Conservation (phyloP, 2,329 filamentous ascomycete genomes). For the Fonsecaea multimorphosa region DNA sequence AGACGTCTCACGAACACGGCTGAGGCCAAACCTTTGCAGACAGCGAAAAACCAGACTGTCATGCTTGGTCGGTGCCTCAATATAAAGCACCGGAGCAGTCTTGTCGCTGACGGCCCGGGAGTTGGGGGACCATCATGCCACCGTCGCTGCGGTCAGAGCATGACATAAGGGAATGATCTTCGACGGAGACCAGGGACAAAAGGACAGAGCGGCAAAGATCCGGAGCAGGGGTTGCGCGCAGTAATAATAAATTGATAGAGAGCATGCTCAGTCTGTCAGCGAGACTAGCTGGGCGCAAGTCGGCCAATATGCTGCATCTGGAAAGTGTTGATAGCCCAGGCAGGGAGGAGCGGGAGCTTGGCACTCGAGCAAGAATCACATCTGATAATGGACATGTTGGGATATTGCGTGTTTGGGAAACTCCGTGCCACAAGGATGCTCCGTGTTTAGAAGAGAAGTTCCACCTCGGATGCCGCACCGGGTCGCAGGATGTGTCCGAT, state of each 20-base stretch:
- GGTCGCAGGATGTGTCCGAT: background rate
- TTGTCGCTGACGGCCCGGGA: background rate
- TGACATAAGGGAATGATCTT: background rate
- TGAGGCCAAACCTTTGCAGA: background rate
- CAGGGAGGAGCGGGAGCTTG: background rate
- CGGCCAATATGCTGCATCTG: conserved; percentile 4
- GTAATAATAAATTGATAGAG: background rate
- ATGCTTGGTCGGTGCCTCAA: background rate
- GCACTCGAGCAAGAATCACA: background rate
- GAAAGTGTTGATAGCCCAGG: conserved; percentile 5
- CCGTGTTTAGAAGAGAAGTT: background rate
- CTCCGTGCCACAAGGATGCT: background rate
- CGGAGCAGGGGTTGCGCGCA: background rate
- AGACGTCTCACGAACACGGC: background rate
- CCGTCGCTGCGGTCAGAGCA: too few species aligned
- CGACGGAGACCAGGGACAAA: background rate
- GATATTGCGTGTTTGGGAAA: background rate
- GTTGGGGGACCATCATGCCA: background rate
- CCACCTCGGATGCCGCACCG: background rate
- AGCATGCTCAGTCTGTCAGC: background rate
- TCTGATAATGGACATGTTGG: background rate
- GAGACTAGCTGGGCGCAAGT: background rate
- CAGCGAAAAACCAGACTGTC: background rate
- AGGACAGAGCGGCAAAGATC: background rate
- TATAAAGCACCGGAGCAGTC: conserved; percentile 4